Conservation (phyloP, 257 asterid genomes). For the Nicotiana otophora region DNA sequence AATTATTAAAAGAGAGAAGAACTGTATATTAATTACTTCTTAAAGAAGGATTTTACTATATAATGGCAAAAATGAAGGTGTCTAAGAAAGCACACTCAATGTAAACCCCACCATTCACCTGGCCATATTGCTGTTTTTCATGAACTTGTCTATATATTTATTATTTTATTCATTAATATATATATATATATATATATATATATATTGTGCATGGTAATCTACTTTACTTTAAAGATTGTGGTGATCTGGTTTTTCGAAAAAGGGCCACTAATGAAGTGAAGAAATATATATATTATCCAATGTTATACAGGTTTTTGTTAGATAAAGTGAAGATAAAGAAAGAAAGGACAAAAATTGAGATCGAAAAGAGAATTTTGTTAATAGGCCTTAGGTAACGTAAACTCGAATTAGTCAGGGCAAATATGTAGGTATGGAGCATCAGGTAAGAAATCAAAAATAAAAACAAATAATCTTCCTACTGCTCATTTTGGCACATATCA, state of each 20-base stretch:
- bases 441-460: no score
- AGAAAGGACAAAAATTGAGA: neutral
- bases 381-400: no score
- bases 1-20: neutral
- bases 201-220: neutral
- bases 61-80: neutral
- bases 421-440: no score
- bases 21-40: neutral
- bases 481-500: neutral
- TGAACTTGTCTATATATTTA: neutral
- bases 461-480: neutral
- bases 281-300: neutral
- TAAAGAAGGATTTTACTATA: neutral
- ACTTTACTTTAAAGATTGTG: neutral
- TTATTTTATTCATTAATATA: neutral
- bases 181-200: neutral
- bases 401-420: no score
- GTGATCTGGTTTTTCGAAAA: neutral
- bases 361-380: no score
- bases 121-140: neutral
- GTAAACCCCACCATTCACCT: constrained; percentile 8
- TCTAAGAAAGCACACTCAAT: neutral
- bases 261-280: neutral
- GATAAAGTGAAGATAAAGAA: neutral
- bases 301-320: neutral